A percentile compares a stretch with the other conserved stretches of the same genome.
Evolutionary conservation across 2,329 filamentous ascomycete genomes (phyloP).

Genomic region (Sporothrix protearum): DNA sequence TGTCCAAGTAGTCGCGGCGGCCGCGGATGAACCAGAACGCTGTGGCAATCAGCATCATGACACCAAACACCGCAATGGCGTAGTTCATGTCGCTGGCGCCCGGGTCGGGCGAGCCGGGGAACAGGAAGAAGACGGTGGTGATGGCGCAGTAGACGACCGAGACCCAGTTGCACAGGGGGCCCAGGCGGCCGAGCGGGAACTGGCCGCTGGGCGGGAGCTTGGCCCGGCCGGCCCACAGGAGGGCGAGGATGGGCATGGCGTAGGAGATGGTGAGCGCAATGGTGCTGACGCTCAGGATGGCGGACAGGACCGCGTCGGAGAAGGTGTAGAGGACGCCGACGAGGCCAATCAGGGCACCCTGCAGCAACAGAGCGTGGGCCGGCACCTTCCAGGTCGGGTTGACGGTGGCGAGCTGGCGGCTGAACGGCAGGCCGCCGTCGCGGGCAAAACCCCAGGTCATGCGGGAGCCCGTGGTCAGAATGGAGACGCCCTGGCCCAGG

Average conservation of each 20-base stretch:
- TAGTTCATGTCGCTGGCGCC: constrained; percentile 27
- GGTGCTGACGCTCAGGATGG: constrained; percentile 54
- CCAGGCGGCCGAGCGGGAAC: constrained; percentile 21
- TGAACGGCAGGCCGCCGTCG: constrained; percentile 44
- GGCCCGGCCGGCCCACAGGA: constrained; percentile 51
- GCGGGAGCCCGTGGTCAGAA: constrained; percentile 40
- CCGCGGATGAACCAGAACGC: constrained; percentile 28
- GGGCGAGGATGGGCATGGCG: constrained; percentile 47
- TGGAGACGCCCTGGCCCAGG: constrained; percentile 35
- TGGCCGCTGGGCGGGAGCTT: constrained; percentile 43
- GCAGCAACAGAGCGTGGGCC: constrained; percentile 24
- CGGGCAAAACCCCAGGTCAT: constrained; percentile 46
- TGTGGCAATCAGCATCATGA: constrained; percentile 26
- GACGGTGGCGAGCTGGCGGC: constrained; percentile 39
- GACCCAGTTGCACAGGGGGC: constrained; percentile 25
- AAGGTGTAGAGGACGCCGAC: constrained; percentile 46
- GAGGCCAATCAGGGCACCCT: constrained; percentile 23
- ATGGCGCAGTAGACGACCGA: constrained; percentile 26
- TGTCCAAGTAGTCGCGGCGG: constrained; percentile 22
- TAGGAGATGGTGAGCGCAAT: constrained; percentile 54
- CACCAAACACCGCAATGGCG: constrained; percentile 26
- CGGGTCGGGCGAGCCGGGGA: constrained; percentile 26
- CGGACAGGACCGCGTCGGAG: constrained; percentile 50
- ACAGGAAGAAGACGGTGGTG: constrained; percentile 28
- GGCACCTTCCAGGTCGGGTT: constrained; percentile 42